phyloP scores from a whole-genome alignment of 345 rosid genomes.

The Corchorus capsularis region DNA sequence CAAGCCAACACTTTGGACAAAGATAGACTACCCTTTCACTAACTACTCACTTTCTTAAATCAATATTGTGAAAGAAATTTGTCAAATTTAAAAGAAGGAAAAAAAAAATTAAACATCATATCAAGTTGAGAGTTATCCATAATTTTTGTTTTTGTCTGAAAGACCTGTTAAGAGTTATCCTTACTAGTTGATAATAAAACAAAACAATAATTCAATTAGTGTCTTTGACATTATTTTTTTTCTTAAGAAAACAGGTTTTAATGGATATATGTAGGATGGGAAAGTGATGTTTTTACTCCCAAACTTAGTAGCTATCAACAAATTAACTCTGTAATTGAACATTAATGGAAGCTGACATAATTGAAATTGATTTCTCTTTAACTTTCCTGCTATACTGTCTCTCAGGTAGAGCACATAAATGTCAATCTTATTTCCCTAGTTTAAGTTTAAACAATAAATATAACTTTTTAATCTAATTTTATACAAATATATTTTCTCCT shows the following conservation, averaged over 20 bases:
- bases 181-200: neutral
- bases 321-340: neutral
- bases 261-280: neutral
- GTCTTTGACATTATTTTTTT: neutral
- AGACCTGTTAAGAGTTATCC: neutral
- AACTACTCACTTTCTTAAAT: conserved; percentile 11
- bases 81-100: neutral
- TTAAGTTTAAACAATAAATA: neutral
- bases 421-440: neutral
- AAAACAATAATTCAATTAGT: neutral
- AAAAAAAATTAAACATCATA: neutral
- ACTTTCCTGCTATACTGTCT: neutral
- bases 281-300: neutral
- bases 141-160: neutral
- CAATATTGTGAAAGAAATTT: conserved; percentile 5
- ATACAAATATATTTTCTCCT: neutral
- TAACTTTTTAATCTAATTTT: neutral
- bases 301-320: neutral
- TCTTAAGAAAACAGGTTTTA: neutral
- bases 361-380: neutral
- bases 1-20: neutral
- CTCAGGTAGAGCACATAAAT: conserved; percentile 13
- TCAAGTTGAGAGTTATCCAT: neutral
- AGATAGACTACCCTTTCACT: neutral
- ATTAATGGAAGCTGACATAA: neutral